Percentiles rank a stretch among this genome's conserved stretches.
Evolutionary conservation across 75 land plant species (phyloP).

Genomic region (Pseudotsuga menziesii): DNA sequence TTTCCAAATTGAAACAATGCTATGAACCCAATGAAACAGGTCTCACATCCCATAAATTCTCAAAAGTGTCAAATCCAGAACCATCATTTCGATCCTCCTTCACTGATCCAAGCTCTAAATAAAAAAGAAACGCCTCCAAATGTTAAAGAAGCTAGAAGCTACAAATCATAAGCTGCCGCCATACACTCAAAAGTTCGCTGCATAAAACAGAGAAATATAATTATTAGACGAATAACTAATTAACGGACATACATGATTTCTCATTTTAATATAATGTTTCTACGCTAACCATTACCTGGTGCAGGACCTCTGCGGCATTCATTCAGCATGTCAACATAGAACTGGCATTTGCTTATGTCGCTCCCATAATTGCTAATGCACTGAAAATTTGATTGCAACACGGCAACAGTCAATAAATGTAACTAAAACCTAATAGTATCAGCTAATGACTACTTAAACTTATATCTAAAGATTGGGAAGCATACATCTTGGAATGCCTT

Average conservation of each 20-base stretch:
- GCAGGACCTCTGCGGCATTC: conserved; percentile 68
- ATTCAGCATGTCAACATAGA: conserved; percentile 80
- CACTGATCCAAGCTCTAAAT: too few relatives aligned
- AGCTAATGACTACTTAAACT: neutral
- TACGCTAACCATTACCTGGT: neutral
- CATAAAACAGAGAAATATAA: neutral
- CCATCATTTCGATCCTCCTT: too few relatives aligned
- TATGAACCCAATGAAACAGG: too few relatives aligned
- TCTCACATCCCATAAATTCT: too few relatives aligned
- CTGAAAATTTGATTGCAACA: conserved; percentile 26
- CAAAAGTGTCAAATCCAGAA: too few relatives aligned
- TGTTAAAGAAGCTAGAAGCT: too few relatives aligned
- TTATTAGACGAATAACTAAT: neutral
- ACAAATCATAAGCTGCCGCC: neutral
- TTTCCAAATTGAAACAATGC: too few relatives aligned
- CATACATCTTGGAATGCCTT: conserved; percentile 88
- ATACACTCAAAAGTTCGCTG: neutral
- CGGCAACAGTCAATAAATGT: neutral
- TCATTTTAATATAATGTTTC: neutral
- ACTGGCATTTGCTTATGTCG: conserved; percentile 88
- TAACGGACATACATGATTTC: too few relatives aligned
- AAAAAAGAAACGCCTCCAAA: too few relatives aligned
- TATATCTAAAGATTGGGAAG: neutral
- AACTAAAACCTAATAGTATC: neutral
- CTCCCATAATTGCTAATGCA: conserved; percentile 62